Conservation (phyloP, 495 filamentous ascomycete species). For the Cairneyella variabilis region DNA sequence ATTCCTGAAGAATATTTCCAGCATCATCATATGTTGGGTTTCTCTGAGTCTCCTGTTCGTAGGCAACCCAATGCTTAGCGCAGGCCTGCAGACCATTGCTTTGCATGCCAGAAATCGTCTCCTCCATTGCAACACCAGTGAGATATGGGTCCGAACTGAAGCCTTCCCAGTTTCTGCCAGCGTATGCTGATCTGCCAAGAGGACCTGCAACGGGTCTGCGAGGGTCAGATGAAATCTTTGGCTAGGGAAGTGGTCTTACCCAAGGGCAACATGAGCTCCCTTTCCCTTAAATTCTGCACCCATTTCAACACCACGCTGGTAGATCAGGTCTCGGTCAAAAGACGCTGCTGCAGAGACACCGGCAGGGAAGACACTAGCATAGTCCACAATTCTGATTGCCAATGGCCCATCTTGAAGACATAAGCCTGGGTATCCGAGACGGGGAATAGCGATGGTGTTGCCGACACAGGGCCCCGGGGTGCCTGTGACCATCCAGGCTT, state of each 20-base stretch:
- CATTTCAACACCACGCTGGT: conserved; percentile 71
- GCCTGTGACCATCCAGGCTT: conserved; percentile 40
- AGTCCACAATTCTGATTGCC: conserved; percentile 63
- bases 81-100: conserved; percentile 73
- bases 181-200: conserved; percentile 65
- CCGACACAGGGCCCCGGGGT: conserved; percentile 14
- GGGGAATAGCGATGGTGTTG: conserved; percentile 34
- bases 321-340: conserved; percentile 54
- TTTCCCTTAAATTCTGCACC: conserved; percentile 75
- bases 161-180: conserved; percentile 84
- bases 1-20: conserved; percentile 29
- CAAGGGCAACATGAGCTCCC: conserved; percentile 77
- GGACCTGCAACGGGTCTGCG: conserved; percentile 88
- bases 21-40: conserved; percentile 18
- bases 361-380: conserved; percentile 73
- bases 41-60: conserved; percentile 49
- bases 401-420: conserved; percentile 56
- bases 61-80: conserved; percentile 75
- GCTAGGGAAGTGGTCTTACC: too few relatives aligned
- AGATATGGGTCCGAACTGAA: conserved; percentile 71
- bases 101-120: conserved; percentile 75
- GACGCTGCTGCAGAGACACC: conserved; percentile 79
- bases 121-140: conserved; percentile 64
- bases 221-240: too few relatives aligned
- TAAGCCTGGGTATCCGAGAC: conserved; percentile 45